These are phyloP conservation scores for Cryptococcus hybrid DNA, from an alignment of 1,284 basidiomycete genomes.

Conservation along the genomic window DNA sequence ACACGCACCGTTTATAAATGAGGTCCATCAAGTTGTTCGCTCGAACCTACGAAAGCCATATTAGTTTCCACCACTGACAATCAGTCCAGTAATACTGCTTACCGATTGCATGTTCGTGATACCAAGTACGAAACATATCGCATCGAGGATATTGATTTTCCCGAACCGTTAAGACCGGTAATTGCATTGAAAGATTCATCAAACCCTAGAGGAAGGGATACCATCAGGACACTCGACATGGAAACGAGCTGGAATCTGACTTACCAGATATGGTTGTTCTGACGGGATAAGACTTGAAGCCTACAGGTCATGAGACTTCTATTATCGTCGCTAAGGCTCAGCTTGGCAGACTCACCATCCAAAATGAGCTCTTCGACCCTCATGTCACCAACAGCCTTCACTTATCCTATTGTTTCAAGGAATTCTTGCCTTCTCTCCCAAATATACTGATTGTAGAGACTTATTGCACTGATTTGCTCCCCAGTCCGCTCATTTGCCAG, in stretches of 20 bases:
- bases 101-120: slow-evolving; percentile 90
- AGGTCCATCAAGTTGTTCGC: slow-evolving; percentile 96
- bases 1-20: slow-evolving; percentile 57
- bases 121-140: slow-evolving; percentile 96
- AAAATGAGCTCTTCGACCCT: slow-evolving; percentile 77
- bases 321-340: too few relatives aligned
- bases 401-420: too few relatives aligned
- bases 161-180: slow-evolving; percentile 85
- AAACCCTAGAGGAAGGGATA: slow-evolving; percentile 60
- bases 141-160: slow-evolving; percentile 97
- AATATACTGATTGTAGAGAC: too few relatives aligned
- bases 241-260: too few relatives aligned
- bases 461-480: too few relatives aligned
- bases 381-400: too few relatives aligned
- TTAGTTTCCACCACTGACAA: slow-evolving; percentile 5
- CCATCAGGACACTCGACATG: not conserved
- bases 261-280: slow-evolving; percentile 77
- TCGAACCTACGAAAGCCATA: slow-evolving; percentile 64
- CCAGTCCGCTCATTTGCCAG: too few relatives aligned
- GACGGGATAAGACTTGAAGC: slow-evolving; percentile 96
- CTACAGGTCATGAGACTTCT: too few relatives aligned
- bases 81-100: slow-evolving; percentile 21
- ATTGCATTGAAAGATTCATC: slow-evolving; percentile 97
- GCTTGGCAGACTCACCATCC: slow-evolving; percentile 59
- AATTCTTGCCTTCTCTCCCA: too few relatives aligned